Percentiles rank a stretch among this genome's conserved stretches.
phyloP scores from a whole-genome alignment of 2,329 filamentous ascomycete genomes.

The Colletotrichum caudatum region DNA sequence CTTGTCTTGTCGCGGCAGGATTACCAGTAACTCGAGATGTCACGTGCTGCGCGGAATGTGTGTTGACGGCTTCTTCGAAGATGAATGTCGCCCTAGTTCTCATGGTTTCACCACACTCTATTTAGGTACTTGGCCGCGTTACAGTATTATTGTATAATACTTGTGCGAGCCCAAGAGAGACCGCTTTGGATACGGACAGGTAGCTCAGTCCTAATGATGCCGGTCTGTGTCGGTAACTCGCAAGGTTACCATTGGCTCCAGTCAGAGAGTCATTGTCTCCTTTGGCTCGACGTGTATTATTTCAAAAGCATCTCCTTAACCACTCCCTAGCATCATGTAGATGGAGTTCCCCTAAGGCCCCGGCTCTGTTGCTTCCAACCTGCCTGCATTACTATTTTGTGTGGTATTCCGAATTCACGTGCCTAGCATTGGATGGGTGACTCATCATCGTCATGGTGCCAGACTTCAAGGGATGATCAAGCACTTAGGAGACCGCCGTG shows the following conservation, averaged over 20 bases:
- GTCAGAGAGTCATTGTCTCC: background rate
- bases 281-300: background rate
- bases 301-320: background rate
- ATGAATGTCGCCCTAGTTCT: background rate
- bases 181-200: no score
- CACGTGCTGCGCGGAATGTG: background rate
- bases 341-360: background rate
- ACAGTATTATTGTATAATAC: no score
- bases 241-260: background rate
- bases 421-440: background rate
- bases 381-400: no score
- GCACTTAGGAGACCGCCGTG: background rate
- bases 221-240: background rate
- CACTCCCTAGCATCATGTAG: no score
- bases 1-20: background rate
- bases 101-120: no score
- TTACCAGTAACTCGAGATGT: background rate
- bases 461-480: constrained; percentile 1
- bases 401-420: background rate
- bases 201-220: background rate
- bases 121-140: no score
- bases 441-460: background rate
- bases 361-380: background rate
- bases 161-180: no score
- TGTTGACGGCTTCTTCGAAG: background rate